These are phyloP conservation scores for Ceratocystis eucalypticola DNA, from an alignment of 2,329 filamentous ascomycete genomes.

Conservation along the genomic window DNA sequence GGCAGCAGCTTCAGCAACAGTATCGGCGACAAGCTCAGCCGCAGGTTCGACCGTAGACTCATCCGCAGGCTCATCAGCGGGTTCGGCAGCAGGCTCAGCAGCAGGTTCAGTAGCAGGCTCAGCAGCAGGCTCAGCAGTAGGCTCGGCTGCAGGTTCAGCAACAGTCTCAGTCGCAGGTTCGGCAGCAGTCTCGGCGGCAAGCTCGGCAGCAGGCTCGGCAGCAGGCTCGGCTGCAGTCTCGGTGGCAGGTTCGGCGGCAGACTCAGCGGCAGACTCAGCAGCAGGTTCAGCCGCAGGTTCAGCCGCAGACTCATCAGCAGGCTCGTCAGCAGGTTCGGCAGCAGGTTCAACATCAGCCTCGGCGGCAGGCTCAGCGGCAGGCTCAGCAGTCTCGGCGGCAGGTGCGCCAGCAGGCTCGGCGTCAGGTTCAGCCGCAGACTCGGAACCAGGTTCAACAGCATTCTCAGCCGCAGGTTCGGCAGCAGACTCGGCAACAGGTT, in stretches of 20 bases:
- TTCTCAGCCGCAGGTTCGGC: background rate
- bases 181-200: background rate
- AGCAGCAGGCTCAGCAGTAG: background rate
- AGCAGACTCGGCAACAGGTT: too few relatives aligned
- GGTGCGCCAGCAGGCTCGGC: too few relatives aligned
- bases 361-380: too few relatives aligned
- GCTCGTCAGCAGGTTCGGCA: background rate
- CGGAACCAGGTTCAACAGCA: too few relatives aligned
- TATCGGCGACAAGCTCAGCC: background rate
- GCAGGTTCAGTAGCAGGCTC: background rate
- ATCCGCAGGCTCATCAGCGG: background rate
- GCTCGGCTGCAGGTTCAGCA: background rate
- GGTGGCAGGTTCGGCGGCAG: background rate
- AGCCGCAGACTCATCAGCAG: background rate
- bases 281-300: background rate
- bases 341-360: too few relatives aligned
- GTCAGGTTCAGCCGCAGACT: too few relatives aligned
- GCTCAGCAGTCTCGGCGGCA: too few relatives aligned
- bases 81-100: background rate
- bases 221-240: constrained; percentile 10
- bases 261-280: too few relatives aligned
- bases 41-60: too few relatives aligned
- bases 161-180: constrained; percentile 1
- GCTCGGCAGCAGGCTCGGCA: too few relatives aligned
- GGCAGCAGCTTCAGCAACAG: background rate